Percentiles rank a stretch among this genome's conserved stretches.
phyloP scores from a whole-genome alignment of 1,284 basidiomycete species.

The Naganishia sp. region DNA sequence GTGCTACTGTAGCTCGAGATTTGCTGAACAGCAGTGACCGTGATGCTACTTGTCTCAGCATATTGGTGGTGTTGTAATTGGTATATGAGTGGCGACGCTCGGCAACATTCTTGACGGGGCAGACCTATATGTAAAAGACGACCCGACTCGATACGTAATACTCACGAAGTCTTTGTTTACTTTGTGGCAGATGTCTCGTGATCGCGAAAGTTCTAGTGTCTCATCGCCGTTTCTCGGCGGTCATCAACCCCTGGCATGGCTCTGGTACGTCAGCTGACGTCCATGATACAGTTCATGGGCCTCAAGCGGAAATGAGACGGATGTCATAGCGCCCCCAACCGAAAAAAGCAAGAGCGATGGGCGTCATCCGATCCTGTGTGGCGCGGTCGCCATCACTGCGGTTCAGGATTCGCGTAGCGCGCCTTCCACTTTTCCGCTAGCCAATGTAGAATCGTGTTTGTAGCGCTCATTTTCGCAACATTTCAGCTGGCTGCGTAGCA shows the following conservation, averaged over 20 bases:
- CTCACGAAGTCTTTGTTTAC: conserved; percentile 6
- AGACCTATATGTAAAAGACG: background rate
- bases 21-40: background rate
- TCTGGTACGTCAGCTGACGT: background rate
- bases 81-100: background rate
- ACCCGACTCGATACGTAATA: conserved; percentile 19
- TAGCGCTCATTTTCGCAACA: too few relatives aligned
- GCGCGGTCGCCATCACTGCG: too few relatives aligned
- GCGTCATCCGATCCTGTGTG: too few relatives aligned
- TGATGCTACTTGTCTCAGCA: conserved; percentile 5
- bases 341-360: too few relatives aligned
- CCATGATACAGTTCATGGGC: too few relatives aligned
- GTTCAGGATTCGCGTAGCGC: too few relatives aligned
- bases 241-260: background rate
- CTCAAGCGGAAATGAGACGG: too few relatives aligned
- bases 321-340: too few relatives aligned
- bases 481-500: too few relatives aligned
- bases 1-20: background rate
- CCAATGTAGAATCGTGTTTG: too few relatives aligned
- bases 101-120: too few relatives aligned
- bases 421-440: too few relatives aligned
- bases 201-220: conserved; percentile 23
- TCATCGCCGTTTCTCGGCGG: conserved; percentile 22
- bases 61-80: background rate
- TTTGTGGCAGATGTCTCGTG: conserved; percentile 16